Conservation (phyloP, 2,329 filamentous ascomycete species). For the Herpotrichia juniperi region DNA sequence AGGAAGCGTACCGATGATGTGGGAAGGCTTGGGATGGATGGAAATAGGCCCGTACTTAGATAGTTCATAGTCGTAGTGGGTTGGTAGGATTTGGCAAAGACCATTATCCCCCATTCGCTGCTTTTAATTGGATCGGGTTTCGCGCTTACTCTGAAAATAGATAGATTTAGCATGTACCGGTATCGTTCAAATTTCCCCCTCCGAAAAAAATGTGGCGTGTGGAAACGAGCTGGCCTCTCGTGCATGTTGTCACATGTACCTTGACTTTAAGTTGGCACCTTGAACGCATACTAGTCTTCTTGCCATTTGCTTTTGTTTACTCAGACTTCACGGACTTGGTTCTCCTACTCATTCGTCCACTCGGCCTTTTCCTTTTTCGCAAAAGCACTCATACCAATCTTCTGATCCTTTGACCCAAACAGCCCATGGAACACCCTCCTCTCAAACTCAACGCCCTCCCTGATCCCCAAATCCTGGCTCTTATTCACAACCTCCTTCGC, state of each 20-base stretch:
- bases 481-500: constrained; percentile 99
- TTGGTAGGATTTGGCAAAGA: neutral
- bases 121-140: no score
- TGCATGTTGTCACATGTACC: no score
- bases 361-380: constrained; percentile 91
- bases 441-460: constrained; percentile 95
- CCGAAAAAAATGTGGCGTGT: no score
- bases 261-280: no score
- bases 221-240: no score
- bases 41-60: neutral
- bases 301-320: no score
- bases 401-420: constrained; percentile 96
- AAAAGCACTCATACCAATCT: constrained; percentile 94
- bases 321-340: no score
- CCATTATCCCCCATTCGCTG: neutral
- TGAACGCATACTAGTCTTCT: no score
- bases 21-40: neutral
- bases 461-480: constrained; percentile 86
- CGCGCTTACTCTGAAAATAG: no score
- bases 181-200: no score
- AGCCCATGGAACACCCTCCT: constrained; percentile 88
- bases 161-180: no score
- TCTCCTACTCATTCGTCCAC: constrained; percentile 84
- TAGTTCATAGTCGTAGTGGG: neutral
- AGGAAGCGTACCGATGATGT: neutral